Evolutionary conservation across 2,329 filamentous ascomycete species (phyloP).

Genomic region (Pyrenophora teres): DNA sequence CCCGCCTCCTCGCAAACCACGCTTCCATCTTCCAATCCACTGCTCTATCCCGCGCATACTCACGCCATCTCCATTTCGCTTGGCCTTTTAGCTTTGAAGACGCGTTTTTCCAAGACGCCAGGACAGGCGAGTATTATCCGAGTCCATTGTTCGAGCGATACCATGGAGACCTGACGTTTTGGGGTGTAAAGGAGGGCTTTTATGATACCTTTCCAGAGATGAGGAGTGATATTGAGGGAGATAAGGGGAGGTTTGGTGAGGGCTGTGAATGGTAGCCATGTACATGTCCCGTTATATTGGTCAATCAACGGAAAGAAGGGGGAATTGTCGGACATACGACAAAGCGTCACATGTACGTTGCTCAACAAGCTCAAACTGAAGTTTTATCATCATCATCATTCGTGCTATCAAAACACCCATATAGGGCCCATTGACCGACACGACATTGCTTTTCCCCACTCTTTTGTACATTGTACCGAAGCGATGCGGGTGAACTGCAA

Average conservation of each 20-base stretch:
- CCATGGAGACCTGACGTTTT: slow-evolving; percentile 35
- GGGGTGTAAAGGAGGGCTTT: slow-evolving; percentile 33
- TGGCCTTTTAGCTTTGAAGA: slow-evolving; percentile 44
- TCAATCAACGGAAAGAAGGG: not conserved
- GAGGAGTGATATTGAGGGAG: slow-evolving; percentile 38
- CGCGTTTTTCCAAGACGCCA: slow-evolving; percentile 35
- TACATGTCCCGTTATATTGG: not conserved
- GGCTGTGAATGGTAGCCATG: not conserved
- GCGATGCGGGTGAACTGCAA: slow-evolving; percentile 8
- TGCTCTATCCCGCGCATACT: slow-evolving; percentile 31
- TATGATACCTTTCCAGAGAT: slow-evolving; percentile 38
- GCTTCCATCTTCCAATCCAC: slow-evolving; percentile 25
- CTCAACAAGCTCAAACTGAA: not conserved
- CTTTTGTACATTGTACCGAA: slow-evolving; percentile 2
- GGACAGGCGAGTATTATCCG: slow-evolving; percentile 18
- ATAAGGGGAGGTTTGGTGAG: slow-evolving; percentile 14
- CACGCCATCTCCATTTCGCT: slow-evolving; percentile 35
- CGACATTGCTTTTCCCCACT: slow-evolving; percentile 8
- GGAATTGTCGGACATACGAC: not conserved
- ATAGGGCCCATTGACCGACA: slow-evolving; percentile 21
- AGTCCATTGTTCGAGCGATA: slow-evolving; percentile 40
- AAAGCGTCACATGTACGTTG: not conserved
- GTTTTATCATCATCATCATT: slow-evolving; percentile 14
- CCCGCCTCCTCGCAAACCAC: slow-evolving; percentile 34
- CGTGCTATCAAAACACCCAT: slow-evolving; percentile 20